Evolutionary conservation across 192 early-diverging fungal genomes (phyloP), one percentile per base, ranked within the genome.

Genomic region (Coemansia interrupta): DNA sequence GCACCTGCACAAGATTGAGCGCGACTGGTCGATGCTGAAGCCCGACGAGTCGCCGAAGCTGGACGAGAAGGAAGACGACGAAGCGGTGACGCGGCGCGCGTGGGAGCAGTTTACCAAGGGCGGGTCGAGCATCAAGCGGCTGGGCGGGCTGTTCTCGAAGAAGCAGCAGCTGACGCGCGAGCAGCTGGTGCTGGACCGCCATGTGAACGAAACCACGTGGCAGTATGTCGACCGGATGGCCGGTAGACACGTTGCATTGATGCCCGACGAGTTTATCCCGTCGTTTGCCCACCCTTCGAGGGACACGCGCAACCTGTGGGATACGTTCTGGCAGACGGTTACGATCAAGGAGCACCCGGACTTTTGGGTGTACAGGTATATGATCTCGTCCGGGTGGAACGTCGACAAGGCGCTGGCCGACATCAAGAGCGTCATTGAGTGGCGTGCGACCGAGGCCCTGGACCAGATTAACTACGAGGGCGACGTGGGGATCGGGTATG

Each of bases 21-120:
- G 36, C 42, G 69, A 72, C 63, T 75, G 72, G 66, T 58, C 66
- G 8, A 44, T 49, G 6, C 50, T 69, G n/a, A 57, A 60, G 52
- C n/a, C 44, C 8, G 43, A 43, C 22, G 57, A 67, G 11, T 55
- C 38, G 10, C 54, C 54, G 5, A 4, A 0, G 7, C 22, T 20
- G 0, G 22, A 40, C 14, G 60, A 45, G 19, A 61, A 70, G 12
- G 41, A 42, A 14, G 59, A 66, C 12, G 48, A 51, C 0, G 67
- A 70, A 30, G 49, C 56, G 12, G 17, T 64, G 8, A 77, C 73
- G 0, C 53, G 54, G 11, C 38, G 47, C 5, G 73, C 73, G 0
- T 77, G 73, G 73, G 39, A 55, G 40, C 51, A 66, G 26, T 67
- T 77, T 18, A 67, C 68, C 54, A 77, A 77, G 45, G 57, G 64